Evolutionary conservation across 1,284 basidiomycete genomes (phyloP).

Genomic region (Laetiporus sulphureus): DNA sequence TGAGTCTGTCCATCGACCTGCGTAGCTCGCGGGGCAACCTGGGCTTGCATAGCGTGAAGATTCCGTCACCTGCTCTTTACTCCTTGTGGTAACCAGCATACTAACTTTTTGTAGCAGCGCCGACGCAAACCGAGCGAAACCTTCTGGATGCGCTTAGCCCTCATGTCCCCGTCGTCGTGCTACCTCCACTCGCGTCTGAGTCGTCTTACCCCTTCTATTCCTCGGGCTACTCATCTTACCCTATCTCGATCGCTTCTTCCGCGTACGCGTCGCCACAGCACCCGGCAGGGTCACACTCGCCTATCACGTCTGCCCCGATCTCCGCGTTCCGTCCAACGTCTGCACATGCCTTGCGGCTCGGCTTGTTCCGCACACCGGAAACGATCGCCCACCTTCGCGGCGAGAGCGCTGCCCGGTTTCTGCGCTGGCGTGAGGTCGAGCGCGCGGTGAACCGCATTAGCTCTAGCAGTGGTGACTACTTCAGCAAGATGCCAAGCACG

Average conservation of each 20-base stretch:
- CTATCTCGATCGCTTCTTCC: slow-evolving; percentile 17
- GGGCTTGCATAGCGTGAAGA: not conserved
- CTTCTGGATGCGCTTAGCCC: slow-evolving; percentile 45
- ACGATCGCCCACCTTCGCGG: slow-evolving; percentile 45
- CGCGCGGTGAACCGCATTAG: slow-evolving; percentile 31
- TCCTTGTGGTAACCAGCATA: not conserved
- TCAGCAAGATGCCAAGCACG: slow-evolving; percentile 9
- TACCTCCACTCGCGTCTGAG: slow-evolving; percentile 28
- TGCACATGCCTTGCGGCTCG: slow-evolving; percentile 42
- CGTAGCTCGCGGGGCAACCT: too few species aligned
- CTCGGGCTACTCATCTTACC: slow-evolving; percentile 3
- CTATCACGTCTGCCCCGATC: slow-evolving; percentile 29
- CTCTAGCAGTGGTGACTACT: slow-evolving; percentile 7
- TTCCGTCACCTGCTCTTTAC: not conserved
- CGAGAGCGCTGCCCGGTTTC: slow-evolving; percentile 64
- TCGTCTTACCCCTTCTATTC: slow-evolving; percentile 7
- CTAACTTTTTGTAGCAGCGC: slow-evolving; percentile 15
- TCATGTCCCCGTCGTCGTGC: slow-evolving; percentile 50
- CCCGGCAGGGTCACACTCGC: slow-evolving; percentile 1
- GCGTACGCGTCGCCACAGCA: slow-evolving; percentile 1
- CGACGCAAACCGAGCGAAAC: slow-evolving; percentile 32
- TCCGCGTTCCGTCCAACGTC: slow-evolving; percentile 49
- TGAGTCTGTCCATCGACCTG: too few species aligned
- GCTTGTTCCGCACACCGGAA: slow-evolving; percentile 56
- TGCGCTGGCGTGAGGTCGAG: slow-evolving; percentile 65